Percentiles rank a stretch among this genome's conserved stretches.
phyloP scores from a whole-genome alignment of 345 rosid genomes.

The Cardamine occulta region DNA sequence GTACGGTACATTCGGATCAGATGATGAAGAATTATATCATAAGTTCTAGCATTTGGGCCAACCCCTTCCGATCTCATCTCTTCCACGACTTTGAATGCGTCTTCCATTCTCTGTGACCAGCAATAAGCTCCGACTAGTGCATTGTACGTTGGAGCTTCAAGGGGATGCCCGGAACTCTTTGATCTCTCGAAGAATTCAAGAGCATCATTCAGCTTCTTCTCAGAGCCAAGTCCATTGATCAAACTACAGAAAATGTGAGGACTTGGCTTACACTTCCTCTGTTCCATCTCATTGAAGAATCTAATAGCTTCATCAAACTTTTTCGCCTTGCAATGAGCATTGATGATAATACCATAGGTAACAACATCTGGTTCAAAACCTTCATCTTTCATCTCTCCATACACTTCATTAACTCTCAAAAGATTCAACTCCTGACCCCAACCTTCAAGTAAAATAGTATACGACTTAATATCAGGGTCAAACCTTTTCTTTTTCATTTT shows the following conservation, averaged over 20 bases:
- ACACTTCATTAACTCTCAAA: conserved; percentile 64
- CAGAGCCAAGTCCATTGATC: conserved; percentile 82
- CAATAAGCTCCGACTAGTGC: conserved; percentile 82
- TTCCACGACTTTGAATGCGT: conserved; percentile 58
- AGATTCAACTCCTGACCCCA: conserved; percentile 77
- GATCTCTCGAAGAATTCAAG: conserved; percentile 60
- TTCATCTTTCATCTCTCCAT: conserved; percentile 70
- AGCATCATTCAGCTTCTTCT: conserved; percentile 63
- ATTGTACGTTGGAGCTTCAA: conserved; percentile 78
- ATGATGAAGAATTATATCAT: conserved; percentile 79
- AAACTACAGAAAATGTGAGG: conserved; percentile 79
- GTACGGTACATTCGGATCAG: conserved; percentile 52
- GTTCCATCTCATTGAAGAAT: conserved; percentile 66
- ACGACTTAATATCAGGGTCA: conserved; percentile 68
- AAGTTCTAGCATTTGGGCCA: conserved; percentile 79
- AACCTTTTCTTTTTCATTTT: conserved; percentile 72
- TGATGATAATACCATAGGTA: conserved; percentile 71
- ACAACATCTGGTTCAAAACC: conserved; percentile 86
- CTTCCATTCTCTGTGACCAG: conserved; percentile 58
- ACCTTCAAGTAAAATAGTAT: conserved; percentile 78
- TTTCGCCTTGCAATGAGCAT: conserved; percentile 68
- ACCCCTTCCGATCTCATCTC: conserved; percentile 65
- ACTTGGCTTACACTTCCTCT: conserved; percentile 60
- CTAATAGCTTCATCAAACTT: conserved; percentile 61
- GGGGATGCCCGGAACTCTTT: conserved; percentile 61